Evolutionary conservation across 2,329 filamentous ascomycete genomes (phyloP).

Genomic region (Hypoxylon sp.): DNA sequence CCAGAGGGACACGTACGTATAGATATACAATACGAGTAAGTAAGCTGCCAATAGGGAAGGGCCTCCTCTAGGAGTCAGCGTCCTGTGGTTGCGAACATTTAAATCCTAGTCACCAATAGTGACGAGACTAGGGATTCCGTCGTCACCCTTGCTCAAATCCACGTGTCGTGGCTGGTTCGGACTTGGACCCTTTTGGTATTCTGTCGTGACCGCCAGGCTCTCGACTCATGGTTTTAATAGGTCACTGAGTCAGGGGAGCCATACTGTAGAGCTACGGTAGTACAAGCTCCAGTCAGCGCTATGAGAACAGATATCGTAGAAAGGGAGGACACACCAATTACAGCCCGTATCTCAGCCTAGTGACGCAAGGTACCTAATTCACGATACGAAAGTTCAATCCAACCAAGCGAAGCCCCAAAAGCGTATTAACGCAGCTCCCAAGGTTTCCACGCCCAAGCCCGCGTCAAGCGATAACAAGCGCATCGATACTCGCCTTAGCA

Average conservation of each 20-base stretch:
- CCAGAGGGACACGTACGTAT: constrained; percentile 6
- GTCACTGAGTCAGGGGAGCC: neutral
- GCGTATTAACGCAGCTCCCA: too few relatives aligned
- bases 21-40: neutral
- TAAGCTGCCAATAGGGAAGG: neutral
- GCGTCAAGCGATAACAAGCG: constrained; percentile 67
- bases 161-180: neutral
- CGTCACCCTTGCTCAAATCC: neutral
- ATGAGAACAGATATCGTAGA: neutral
- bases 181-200: neutral
- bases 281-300: neutral
- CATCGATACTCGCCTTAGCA: constrained; percentile 68
- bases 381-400: neutral
- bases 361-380: neutral
- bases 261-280: neutral
- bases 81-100: constrained; percentile 1
- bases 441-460: too few relatives aligned
- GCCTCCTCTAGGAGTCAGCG: neutral
- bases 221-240: neutral
- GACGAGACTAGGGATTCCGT: neutral
- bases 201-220: neutral
- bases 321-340: neutral
- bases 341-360: neutral
- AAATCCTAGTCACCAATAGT: neutral
- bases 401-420: neutral